A percentile compares a stretch with the other conserved stretches of the same genome.
These are phyloP conservation scores for Fragilaria crotonensis DNA, from an alignment of 108 stramenopile species.

Conservation along the genomic window DNA sequence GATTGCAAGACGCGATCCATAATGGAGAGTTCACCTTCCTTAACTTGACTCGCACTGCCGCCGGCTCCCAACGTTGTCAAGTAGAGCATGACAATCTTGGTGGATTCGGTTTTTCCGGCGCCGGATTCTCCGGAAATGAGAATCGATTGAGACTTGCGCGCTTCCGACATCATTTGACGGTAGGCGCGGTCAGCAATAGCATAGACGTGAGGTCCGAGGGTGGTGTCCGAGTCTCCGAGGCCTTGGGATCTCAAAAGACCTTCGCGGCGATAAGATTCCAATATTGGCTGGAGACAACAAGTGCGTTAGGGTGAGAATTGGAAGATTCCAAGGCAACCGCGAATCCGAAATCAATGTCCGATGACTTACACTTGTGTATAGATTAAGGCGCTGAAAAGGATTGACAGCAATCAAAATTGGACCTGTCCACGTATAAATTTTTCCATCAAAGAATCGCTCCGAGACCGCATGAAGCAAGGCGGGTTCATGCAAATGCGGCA, in stretches of 20 bases:
- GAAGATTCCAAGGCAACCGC: not conserved
- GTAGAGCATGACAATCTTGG: slow-evolving; percentile 94
- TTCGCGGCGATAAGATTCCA: slow-evolving; percentile 78
- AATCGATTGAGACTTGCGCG: slow-evolving; percentile 82
- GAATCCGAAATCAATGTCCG: no score
- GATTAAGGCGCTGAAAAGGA: slow-evolving; percentile 89
- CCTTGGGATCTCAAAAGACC: slow-evolving; percentile 78
- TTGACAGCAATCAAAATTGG: slow-evolving; percentile 99
- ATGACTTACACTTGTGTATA: slow-evolving; percentile 81
- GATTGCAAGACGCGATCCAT: slow-evolving; percentile 94
- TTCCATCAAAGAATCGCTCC: slow-evolving; percentile 79
- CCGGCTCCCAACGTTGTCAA: slow-evolving; percentile 65
- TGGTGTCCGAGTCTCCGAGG: slow-evolving; percentile 40
- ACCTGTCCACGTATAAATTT: slow-evolving; percentile 99
- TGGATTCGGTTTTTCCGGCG: slow-evolving; percentile 95
- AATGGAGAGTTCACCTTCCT: slow-evolving; percentile 43
- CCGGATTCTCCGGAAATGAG: slow-evolving; percentile 93
- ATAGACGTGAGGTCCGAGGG: slow-evolving; percentile 90
- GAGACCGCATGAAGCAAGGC: slow-evolving; percentile 91
- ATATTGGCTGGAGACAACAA: slow-evolving; percentile 44
- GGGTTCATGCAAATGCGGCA: slow-evolving; percentile 98
- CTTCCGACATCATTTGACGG: slow-evolving; percentile 83
- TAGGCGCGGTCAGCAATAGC: slow-evolving; percentile 86
- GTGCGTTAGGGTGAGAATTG: not conserved
- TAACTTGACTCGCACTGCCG: not conserved